Conservation (phyloP, 768 basidiomycete species). For the Royoungia palumana region DNA sequence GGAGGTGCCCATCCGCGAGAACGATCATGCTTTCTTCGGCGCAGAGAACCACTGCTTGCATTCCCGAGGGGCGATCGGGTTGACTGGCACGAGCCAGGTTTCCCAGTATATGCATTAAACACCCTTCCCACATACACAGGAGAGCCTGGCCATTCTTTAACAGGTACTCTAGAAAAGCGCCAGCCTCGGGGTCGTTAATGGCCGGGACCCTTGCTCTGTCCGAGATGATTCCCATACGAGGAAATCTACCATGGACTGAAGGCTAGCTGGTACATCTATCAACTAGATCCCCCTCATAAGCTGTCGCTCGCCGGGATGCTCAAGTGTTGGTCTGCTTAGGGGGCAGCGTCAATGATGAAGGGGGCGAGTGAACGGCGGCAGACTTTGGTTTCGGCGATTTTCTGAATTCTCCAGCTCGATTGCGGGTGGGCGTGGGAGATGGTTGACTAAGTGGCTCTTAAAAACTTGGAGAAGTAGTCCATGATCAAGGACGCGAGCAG, state of each 20-base stretch:
- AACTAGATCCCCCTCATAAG: conserved; percentile 73
- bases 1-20: conserved; percentile 87
- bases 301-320: conserved; percentile 87
- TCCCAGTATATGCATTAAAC: conserved; percentile 56
- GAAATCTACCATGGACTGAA: conserved; percentile 79
- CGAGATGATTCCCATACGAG: conserved; percentile 83
- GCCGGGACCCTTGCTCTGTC: conserved; percentile 75
- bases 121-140: background rate
- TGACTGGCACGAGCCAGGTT: conserved; percentile 85
- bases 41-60: conserved; percentile 84
- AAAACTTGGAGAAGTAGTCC: conserved; percentile 87
- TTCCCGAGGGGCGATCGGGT: conserved; percentile 80
- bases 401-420: conserved; percentile 71
- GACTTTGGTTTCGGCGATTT: conserved; percentile 80
- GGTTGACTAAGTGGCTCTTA: conserved; percentile 43
- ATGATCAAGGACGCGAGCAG: conserved; percentile 33
- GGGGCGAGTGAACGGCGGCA: conserved; percentile 7
- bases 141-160: conserved; percentile 70
- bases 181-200: conserved; percentile 49
- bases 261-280: conserved; percentile 74
- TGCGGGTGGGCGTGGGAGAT: conserved; percentile 49
- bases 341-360: conserved; percentile 6
- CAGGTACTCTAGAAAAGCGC: conserved; percentile 86
- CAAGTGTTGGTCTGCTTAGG: conserved; percentile 66
- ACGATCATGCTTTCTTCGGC: conserved; percentile 90